These are phyloP conservation scores for Colletotrichum eleusines DNA, from an alignment of 2,329 filamentous ascomycete species.

Conservation along the genomic window DNA sequence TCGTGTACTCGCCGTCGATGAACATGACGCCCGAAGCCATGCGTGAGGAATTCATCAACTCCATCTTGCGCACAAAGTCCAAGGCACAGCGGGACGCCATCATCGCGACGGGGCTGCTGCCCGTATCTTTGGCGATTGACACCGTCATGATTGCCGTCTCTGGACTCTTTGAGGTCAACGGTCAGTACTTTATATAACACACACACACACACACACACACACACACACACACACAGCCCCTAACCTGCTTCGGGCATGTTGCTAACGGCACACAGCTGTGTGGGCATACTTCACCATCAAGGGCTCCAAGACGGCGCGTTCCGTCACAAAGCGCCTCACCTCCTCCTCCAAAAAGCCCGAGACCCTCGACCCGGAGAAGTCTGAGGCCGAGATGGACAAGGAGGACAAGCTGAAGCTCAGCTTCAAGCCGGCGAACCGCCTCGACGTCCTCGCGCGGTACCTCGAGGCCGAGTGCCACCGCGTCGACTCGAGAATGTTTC, in stretches of 20 bases:
- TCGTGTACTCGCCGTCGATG: constrained; percentile 38
- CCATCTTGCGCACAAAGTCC: constrained; percentile 37
- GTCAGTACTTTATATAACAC: constrained; percentile 14
- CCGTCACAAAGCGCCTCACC: constrained; percentile 34
- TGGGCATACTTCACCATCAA: constrained; percentile 41
- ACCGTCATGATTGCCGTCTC: constrained; percentile 32
- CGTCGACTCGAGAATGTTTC: constrained; percentile 33
- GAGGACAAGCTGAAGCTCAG: constrained; percentile 34
- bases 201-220: too few species aligned
- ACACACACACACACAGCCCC: too few species aligned
- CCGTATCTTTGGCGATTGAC: constrained; percentile 33
- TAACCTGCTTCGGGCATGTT: background rate
- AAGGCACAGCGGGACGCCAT: constrained; percentile 39
- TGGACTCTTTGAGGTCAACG: constrained; percentile 35
- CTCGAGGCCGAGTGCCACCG: constrained; percentile 36
- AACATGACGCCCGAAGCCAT: constrained; percentile 38
- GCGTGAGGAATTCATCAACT: constrained; percentile 38
- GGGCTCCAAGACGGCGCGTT: constrained; percentile 37
- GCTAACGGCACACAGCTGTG: constrained; percentile 11
- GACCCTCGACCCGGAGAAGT: constrained; percentile 29
- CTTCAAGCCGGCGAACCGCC: constrained; percentile 29
- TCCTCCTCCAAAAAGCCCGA: constrained; percentile 36
- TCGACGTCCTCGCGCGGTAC: constrained; percentile 32
- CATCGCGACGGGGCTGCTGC: constrained; percentile 35
- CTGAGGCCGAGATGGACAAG: constrained; percentile 35